Evolutionary conservation across 2,329 filamentous ascomycete species (phyloP), one percentile per base, ranked within the genome.

Genomic region (Neurospora sp.): DNA sequence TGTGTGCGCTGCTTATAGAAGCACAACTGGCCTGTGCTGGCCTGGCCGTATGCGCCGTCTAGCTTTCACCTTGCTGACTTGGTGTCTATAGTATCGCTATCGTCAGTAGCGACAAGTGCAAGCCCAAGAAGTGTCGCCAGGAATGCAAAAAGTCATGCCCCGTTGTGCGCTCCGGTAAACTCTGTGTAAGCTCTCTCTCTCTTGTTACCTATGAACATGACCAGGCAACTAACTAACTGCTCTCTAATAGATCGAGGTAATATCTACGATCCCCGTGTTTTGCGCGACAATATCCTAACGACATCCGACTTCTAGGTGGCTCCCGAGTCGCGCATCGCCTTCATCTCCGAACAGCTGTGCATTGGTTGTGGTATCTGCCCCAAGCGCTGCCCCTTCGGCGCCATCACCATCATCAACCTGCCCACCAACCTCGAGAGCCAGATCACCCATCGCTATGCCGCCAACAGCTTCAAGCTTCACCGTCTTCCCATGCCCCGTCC

Each of bases 321-420:
- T 68, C 85, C 92, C 73, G 88, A 92, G 70, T 96, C 95, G 74
- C 95, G 95, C 79, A 95, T 99, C 77, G 96, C 96, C 80, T 99
- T 97, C 86, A 97, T 99, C 78, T 98, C 95, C 74, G 96, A 99
- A 82, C 89, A 89, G 74, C 89, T 98, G 72, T 98, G 95, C 81
- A 97, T 98, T 78, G 96, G 96, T 82, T 99, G 96, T 80, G 96
- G 96, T 90, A 99, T 99, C 84, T 99, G 96, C 82, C 93, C 95
- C 65, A 99, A 99, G 86, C 98, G 98, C 82, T 99, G 96, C 82
- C 96, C 96, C 17, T 99, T 99, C 82, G 91, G 94, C 79, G 96
- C 96, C 77, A 99, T 99, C 83, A 96, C 95, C 81, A 99, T 99
- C 82, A 99, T 99, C 93, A 99, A 99, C 85, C 85, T 99, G 86